Conservation (phyloP, 345 rosid genomes). For the Moricandia arvensis region DNA sequence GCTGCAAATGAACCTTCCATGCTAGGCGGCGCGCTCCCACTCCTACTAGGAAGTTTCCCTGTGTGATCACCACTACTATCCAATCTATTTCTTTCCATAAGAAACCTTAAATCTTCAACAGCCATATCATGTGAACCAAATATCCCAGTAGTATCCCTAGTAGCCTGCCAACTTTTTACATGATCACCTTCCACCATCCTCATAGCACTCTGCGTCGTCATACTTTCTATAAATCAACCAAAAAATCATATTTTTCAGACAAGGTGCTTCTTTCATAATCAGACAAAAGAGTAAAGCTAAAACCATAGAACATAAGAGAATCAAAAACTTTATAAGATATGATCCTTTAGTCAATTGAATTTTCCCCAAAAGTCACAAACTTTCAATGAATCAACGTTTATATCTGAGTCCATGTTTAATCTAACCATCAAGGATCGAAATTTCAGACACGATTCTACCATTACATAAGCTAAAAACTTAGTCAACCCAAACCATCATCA, state of each 20-base stretch:
- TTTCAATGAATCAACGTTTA: no score
- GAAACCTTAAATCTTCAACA: conserved; percentile 69
- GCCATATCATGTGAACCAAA: conserved; percentile 64
- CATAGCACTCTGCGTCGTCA: conserved; percentile 88
- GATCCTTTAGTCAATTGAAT: neutral
- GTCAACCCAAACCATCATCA: conserved; percentile 25
- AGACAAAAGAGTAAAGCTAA: neutral
- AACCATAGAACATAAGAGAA: conserved; percentile 17
- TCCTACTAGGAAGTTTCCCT: conserved; percentile 82
- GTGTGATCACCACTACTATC: conserved; percentile 51
- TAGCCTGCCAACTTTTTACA: conserved; percentile 54
- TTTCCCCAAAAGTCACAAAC: no score
- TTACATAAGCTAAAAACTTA: conserved; percentile 24
- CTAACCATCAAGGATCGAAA: conserved; percentile 6
- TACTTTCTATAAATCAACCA: conserved; percentile 20
- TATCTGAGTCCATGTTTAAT: neutral
- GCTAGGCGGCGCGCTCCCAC: conserved; percentile 96
- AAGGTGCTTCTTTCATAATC: no score
- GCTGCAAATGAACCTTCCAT: conserved; percentile 95
- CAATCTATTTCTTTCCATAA: conserved; percentile 60
- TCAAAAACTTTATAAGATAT: conserved; percentile 10
- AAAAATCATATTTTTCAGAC: neutral
- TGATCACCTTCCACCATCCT: conserved; percentile 66
- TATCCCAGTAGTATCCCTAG: conserved; percentile 49
- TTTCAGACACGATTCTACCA: conserved; percentile 18